A percentile compares a stretch with the other conserved stretches of the same genome.
Evolutionary conservation across 345 rosid genomes (phyloP).

Genomic region (Pistacia atlantica): DNA sequence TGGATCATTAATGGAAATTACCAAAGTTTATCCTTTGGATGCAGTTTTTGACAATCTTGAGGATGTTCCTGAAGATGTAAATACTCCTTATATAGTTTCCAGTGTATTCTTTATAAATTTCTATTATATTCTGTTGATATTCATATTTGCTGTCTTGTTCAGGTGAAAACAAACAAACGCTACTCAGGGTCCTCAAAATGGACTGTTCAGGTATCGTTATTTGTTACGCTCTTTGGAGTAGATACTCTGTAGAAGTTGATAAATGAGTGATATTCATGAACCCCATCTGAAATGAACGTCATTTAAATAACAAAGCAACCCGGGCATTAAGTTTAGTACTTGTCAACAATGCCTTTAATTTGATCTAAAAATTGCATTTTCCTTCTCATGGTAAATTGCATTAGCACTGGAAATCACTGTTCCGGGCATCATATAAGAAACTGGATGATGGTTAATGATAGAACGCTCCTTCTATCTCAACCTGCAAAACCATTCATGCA

Average conservation of each 20-base stretch:
- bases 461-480: too few species aligned
- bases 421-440: not conserved
- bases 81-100: not conserved
- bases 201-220: conserved; percentile 53
- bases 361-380: not conserved
- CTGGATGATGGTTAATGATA: not conserved
- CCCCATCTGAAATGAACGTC: not conserved
- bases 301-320: not conserved
- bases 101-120: not conserved
- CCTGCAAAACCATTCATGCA: too few species aligned
- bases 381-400: not conserved
- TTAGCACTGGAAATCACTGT: too few species aligned
- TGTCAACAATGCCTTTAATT: too few species aligned
- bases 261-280: not conserved
- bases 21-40: conserved; percentile 68
- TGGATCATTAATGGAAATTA: conserved; percentile 67
- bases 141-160: conserved; percentile 23
- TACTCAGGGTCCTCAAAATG: conserved; percentile 63
- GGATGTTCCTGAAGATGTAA: conserved; percentile 67
- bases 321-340: not conserved
- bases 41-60: conserved; percentile 61
- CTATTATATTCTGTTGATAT: not conserved
- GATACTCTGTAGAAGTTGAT: not conserved
- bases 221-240: too few species aligned
- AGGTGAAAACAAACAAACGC: conserved; percentile 61